A percentile compares a stretch with the other conserved stretches of the same genome.
Evolutionary conservation across 306 rosid species (phyloP).

Genomic region (Macrotyloma uniflorum): DNA sequence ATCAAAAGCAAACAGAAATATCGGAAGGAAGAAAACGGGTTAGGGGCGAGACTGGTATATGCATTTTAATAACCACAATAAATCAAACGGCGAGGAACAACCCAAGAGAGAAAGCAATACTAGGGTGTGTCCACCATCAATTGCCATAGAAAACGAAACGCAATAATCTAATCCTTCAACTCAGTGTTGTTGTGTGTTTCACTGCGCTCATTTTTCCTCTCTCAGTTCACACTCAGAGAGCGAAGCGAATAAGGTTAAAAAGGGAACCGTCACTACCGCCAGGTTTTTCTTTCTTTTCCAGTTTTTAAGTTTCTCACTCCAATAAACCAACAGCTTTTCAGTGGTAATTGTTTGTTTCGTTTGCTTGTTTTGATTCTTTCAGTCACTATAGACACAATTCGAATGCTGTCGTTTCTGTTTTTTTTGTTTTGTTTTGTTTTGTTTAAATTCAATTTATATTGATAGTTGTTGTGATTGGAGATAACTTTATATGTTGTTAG

Average conservation of each 20-base stretch:
- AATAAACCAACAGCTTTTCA: not conserved
- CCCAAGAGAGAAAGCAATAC: not conserved
- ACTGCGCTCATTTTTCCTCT: conserved; percentile 1
- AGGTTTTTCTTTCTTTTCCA: conserved; percentile 31
- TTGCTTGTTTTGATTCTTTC: not conserved
- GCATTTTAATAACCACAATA: conserved; percentile 15
- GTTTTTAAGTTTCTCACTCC: not conserved
- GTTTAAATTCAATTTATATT: not conserved
- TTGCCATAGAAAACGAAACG: not conserved
- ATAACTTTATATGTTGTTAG: not conserved
- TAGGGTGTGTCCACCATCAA: not conserved
- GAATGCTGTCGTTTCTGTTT: not conserved
- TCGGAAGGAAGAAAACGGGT: not conserved
- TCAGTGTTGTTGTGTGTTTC: not conserved
- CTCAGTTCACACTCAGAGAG: conserved; percentile 3
- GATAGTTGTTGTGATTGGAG: not conserved
- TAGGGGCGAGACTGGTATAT: not conserved
- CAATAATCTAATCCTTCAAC: conserved; percentile 47
- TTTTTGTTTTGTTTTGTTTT: too few species aligned
- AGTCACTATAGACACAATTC: not conserved
- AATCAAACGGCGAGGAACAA: conserved; percentile 2
- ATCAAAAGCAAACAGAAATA: not conserved
- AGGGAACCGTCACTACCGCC: not conserved
- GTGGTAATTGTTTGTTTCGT: not conserved
- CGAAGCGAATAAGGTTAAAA: conserved; percentile 19